Conservation (phyloP, 805 yeast species). For the Cyberlindnera mrakii region DNA sequence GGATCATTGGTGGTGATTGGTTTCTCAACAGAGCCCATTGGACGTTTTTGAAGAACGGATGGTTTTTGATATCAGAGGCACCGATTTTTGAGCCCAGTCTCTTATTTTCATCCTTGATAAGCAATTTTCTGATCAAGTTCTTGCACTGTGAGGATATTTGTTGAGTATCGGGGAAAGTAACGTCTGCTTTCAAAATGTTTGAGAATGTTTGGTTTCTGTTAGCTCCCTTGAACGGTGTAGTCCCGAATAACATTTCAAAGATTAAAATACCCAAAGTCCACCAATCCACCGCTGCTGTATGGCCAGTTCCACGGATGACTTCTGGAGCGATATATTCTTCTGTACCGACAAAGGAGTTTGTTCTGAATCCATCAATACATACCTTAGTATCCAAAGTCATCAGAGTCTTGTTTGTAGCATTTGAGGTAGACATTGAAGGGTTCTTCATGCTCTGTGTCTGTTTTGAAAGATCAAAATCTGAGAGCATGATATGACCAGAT, state of each 20-base stretch:
- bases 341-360: conserved; percentile 97
- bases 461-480: conserved; percentile 93
- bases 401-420: conserved; percentile 29
- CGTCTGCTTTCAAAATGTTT: conserved; percentile 79
- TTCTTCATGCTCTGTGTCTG: conserved; percentile 73
- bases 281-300: conserved; percentile 98
- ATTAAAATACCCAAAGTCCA: conserved; percentile 95
- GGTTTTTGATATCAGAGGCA: conserved; percentile 89
- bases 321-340: conserved; percentile 99
- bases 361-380: conserved; percentile 92
- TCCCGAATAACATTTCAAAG: conserved; percentile 92
- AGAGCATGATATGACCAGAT: conserved; percentile 96
- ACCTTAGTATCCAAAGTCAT: conserved; percentile 88
- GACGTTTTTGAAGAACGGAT: conserved; percentile 82
- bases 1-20: conserved; percentile 94
- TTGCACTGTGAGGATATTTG: conserved; percentile 71
- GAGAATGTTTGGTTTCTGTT: conserved; percentile 87
- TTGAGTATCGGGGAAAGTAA: conserved; percentile 66
- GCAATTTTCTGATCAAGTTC: conserved; percentile 68
- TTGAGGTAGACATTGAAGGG: conserved; percentile 49
- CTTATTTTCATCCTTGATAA: conserved; percentile 84
- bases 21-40: conserved; percentile 95
- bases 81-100: conserved; percentile 90
- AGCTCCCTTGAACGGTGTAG: conserved; percentile 93
- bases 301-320: conserved; percentile 95